Conservation (phyloP, 192 early-diverging fungal species). For the Lobulomyces angularis region DNA sequence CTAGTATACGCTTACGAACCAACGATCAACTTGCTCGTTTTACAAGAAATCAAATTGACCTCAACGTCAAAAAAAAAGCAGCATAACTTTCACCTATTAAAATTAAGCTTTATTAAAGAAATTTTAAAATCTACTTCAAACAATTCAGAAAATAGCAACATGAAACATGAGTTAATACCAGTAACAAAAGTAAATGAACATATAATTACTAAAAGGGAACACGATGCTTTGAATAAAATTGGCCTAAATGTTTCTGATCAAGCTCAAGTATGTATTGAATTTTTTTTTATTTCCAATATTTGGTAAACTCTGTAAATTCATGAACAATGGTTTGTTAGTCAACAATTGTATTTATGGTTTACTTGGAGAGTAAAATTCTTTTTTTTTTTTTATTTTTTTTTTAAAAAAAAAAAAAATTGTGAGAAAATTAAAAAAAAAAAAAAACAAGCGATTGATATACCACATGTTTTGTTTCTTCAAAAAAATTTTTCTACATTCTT, state of each 20-base stretch:
- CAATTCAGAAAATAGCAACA: no score
- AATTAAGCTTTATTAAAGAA: background rate
- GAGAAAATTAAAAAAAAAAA: no score
- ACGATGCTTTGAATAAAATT: constrained; percentile 9
- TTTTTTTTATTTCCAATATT: no score
- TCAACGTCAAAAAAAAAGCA: constrained; percentile 1
- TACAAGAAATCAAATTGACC: constrained; percentile 9
- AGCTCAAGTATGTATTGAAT: constrained; percentile 23
- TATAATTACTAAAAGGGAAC: background rate
- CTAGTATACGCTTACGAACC: constrained; percentile 24
- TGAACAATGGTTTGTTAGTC: no score
- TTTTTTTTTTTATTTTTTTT: no score
- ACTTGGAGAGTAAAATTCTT: no score
- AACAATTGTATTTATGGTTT: no score
- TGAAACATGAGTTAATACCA: background rate
- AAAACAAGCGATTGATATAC: no score
- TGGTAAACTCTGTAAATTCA: no score
- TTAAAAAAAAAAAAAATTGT: no score
- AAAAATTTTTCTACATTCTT: no score
- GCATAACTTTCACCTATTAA: background rate
- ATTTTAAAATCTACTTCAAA: background rate
- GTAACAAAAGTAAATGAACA: background rate
- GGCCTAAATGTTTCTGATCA: constrained; percentile 22
- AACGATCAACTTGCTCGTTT: constrained; percentile 15
- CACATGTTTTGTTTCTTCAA: no score